These are phyloP conservation scores for Zygotorulaspora chibaensis DNA, from an alignment of 805 yeast genomes.

Conservation along the genomic window DNA sequence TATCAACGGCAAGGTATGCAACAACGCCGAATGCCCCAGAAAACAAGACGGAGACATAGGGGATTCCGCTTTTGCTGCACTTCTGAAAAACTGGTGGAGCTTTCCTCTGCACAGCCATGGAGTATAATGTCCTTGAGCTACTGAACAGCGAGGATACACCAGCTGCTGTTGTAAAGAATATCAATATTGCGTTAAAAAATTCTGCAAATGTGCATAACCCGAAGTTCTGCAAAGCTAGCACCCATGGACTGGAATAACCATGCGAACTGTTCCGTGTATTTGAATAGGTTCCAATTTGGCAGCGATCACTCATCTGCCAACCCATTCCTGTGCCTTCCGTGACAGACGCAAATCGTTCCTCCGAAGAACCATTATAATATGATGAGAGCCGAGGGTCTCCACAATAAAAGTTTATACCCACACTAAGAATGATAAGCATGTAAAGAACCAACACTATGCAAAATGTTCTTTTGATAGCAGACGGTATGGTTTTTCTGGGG, in stretches of 20 bases:
- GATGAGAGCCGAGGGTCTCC: conserved; percentile 72
- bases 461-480: conserved; percentile 71
- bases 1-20: conserved; percentile 56
- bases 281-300: conserved; percentile 63
- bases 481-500: conserved; percentile 72
- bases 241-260: conserved; percentile 54
- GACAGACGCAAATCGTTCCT: conserved; percentile 14
- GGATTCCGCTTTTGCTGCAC: conserved; percentile 66
- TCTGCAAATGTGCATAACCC: conserved; percentile 49
- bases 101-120: conserved; percentile 50
- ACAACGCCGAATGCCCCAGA: conserved; percentile 58
- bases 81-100: conserved; percentile 58
- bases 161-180: conserved; percentile 53
- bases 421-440: conserved; percentile 59
- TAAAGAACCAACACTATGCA: conserved; percentile 66
- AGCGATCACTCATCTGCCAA: conserved; percentile 63
- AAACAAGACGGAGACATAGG: conserved; percentile 63
- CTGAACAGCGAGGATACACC: conserved; percentile 56
- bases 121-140: conserved; percentile 56
- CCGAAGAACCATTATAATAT: conserved; percentile 36
- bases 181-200: conserved; percentile 48
- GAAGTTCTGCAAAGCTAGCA: conserved; percentile 50
- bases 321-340: conserved; percentile 24
- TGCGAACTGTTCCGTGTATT: conserved; percentile 44
- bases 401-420: conserved; percentile 67